Conservation (phyloP, 495 filamentous ascomycete species). For the Penicillium canescens region DNA sequence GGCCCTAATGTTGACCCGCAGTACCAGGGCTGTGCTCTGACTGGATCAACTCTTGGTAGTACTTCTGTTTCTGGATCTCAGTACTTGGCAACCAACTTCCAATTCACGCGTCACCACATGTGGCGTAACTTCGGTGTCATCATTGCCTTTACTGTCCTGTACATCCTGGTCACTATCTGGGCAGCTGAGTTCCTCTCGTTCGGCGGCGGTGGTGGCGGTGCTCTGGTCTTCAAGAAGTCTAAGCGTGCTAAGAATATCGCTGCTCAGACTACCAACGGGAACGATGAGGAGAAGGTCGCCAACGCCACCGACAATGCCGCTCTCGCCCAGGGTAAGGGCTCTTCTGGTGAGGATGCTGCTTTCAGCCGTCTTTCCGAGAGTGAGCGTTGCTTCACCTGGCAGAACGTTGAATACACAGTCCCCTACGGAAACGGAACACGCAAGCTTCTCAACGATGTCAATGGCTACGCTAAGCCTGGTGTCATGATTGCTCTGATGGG, state of each 20-base stretch:
- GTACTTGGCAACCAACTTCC: constrained; percentile 57
- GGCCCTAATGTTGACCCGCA: constrained; percentile 49
- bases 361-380: constrained; percentile 58
- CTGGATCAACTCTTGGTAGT: constrained; percentile 50
- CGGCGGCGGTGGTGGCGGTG: constrained; percentile 54
- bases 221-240: constrained; percentile 68
- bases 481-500: constrained; percentile 82
- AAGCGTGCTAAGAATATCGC: constrained; percentile 56
- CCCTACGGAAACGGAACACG: constrained; percentile 68
- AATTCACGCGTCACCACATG: constrained; percentile 63
- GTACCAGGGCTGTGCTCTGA: constrained; percentile 64
- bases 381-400: constrained; percentile 75
- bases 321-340: constrained; percentile 46
- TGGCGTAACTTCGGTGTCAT: constrained; percentile 84
- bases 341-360: constrained; percentile 38
- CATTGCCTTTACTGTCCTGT: constrained; percentile 67
- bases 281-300: constrained; percentile 49
- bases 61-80: constrained; percentile 54
- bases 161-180: constrained; percentile 65
- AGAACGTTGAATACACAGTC: constrained; percentile 69
- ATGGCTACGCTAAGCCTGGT: constrained; percentile 79
- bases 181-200: constrained; percentile 57
- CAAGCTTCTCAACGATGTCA: constrained; percentile 70
- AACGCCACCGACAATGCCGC: constrained; percentile 36
- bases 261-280: constrained; percentile 36